Evolutionary conservation across 75 land plant genomes (phyloP), one percentile per base, ranked within the genome.

Genomic region (Pinus taeda): DNA sequence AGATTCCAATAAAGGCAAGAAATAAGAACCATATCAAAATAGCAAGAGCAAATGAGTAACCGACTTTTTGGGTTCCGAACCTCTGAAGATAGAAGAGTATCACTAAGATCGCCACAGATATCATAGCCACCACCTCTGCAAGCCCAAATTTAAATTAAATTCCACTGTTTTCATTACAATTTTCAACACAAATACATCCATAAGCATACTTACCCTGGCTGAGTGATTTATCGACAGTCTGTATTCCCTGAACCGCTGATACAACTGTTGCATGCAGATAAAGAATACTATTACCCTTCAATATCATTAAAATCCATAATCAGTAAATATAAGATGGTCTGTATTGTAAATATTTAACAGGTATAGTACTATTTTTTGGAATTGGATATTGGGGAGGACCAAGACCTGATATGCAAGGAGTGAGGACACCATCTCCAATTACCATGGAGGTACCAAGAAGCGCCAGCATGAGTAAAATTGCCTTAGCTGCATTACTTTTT

Each of bases 371-470:
- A 0, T 4, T 39, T 37, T 39, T 39, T 3, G 42, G 24, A 21
- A 21, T 22, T 61, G 3, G 24, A 63, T 24, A 17, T 24, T 18
- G n/a, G 9, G 39, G 21, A 4, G 36, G 30, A 21, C 9, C 57
- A 6, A 63, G 77, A 93, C 95, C 93, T 73, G 93, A 93, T 17
- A 93, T 88, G 64, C 81, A 81, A n/a, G 93, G 95, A 26, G 93
- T 93, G 18, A 93, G 85, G 49, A 90, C 71, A 3, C 95, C 95
- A 77, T 93, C 93, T 13, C 93, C 95, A 17, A 93, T 87, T 15
- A 90, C 89, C 91, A 90, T 90, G 71, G 84, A 83, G 36, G 93
- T 93, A 0, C 93, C 91, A 12, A 93, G 80, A 59, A 93, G 79
- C 24, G 93, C 86, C 0, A 80, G 60, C 5, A 88, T 12, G 12